Evolutionary conservation across 495 filamentous ascomycete genomes (phyloP), one percentile per base, ranked within the genome.

Genomic region (Ascobolus immersus): DNA sequence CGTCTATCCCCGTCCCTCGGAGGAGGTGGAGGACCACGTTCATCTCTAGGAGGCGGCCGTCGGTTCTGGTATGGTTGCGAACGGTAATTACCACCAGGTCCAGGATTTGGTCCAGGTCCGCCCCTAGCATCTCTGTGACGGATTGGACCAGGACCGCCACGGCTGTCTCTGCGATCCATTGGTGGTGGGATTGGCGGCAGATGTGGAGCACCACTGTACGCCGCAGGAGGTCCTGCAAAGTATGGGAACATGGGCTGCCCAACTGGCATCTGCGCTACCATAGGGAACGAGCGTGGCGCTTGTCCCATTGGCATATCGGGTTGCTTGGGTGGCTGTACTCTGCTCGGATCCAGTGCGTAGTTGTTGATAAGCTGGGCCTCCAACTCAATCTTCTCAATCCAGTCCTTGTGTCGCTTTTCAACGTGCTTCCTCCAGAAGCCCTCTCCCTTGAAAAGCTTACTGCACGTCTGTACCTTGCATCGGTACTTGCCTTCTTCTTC

Each of bases 361-460:
- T 72, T 67, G 47, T 94, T 99, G 43, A 99, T 72, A 13, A 94
- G 67, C 11, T 68, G 61, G 63, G 90, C 86, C 57, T 91, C 79
- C 46, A 67, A 65, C 53, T 69, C 71, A 47, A 92, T 61, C 34
- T 58, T 65, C 9, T 82, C 71, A 32, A 73, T 65, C 79, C 79
- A 99, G 36, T 93, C 84, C 0, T 62, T 41, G 48, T 99, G 86
- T 21, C 90, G 73, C 56, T 96, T 96, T 51, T 93, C 89, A 13
- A 94, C 67, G 44, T 99, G 86, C 57, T 99, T 99, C 41, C 69
- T 71, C 86, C 86, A 99, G 52, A 94, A 99, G 39, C 73, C 62
- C 4, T 90, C 73, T 21, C 82, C 89, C 52, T 93, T 93, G 67
- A 99, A 99, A 14, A 94, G 61, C 52, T 99, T 99, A 0, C 77